These are phyloP conservation scores for Mortierella sp. DNA, from an alignment of 371 early-diverging fungal genomes.

Conservation along the genomic window DNA sequence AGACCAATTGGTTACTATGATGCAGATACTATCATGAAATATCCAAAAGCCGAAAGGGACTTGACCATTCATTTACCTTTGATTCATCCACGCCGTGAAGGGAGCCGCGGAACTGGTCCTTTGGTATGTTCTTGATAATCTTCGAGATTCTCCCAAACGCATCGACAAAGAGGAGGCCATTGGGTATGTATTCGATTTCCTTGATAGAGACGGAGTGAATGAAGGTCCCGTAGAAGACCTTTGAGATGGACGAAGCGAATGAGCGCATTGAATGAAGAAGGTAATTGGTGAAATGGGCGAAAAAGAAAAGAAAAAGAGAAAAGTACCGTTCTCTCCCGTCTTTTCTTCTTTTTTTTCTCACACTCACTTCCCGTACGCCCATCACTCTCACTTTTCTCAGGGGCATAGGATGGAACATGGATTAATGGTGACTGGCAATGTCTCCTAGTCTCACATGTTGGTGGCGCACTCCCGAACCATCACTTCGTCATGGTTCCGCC, in stretches of 20 bases:
- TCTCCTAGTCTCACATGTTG: background rate
- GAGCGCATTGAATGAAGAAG: slow-evolving; percentile 17
- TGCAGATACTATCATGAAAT: background rate
- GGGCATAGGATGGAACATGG: background rate
- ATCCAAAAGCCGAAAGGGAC: background rate
- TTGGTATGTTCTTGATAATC: slow-evolving; percentile 59
- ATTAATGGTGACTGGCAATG: background rate
- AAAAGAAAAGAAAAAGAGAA: background rate
- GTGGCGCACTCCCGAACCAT: background rate
- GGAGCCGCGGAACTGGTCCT: slow-evolving; percentile 16
- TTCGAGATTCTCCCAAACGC: slow-evolving; percentile 68
- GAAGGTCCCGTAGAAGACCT: slow-evolving; percentile 75
- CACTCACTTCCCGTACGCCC: too few relatives aligned
- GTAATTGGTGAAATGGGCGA: background rate
- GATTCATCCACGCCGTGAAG: slow-evolving; percentile 17
- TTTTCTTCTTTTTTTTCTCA: background rate
- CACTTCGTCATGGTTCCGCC: background rate
- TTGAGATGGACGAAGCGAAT: slow-evolving; percentile 32
- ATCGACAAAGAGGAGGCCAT: slow-evolving; percentile 71
- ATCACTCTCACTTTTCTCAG: too few relatives aligned
- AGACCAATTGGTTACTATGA: too few relatives aligned
- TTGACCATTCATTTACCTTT: slow-evolving; percentile 23
- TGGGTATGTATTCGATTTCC: slow-evolving; percentile 67
- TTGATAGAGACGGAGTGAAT: slow-evolving; percentile 75
- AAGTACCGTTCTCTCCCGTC: background rate